Percentiles rank a stretch among this genome's conserved stretches.
Evolutionary conservation across 2,329 filamentous ascomycete species (phyloP).

Genomic region (Nemania sp.): DNA sequence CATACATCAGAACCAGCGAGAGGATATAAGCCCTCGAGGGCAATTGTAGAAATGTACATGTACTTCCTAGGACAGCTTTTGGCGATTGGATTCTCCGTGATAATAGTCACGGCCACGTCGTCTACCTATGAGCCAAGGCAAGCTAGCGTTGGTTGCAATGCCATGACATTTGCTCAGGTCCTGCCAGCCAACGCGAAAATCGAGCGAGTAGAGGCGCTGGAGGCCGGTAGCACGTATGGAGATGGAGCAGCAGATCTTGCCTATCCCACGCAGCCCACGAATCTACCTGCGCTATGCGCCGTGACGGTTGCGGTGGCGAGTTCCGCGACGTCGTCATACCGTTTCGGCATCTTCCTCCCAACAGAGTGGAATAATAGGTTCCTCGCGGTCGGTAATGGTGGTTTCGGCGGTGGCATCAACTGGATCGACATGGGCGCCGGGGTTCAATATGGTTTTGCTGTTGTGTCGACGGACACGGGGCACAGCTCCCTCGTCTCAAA

Average conservation of each 20-base stretch:
- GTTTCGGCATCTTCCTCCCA: constrained; percentile 56
- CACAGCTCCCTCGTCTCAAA: constrained; percentile 53
- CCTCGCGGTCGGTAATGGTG: constrained; percentile 55
- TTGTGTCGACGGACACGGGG: constrained; percentile 59
- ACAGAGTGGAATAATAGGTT: constrained; percentile 53
- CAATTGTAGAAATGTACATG: constrained; percentile 22
- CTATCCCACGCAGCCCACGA: constrained; percentile 53
- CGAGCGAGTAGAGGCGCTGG: constrained; percentile 48
- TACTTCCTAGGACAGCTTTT: constrained; percentile 27
- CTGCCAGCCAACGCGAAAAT: constrained; percentile 48
- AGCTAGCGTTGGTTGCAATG: constrained; percentile 33
- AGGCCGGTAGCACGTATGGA: constrained; percentile 52
- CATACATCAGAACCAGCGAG: not conserved
- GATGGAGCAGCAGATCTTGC: constrained; percentile 52
- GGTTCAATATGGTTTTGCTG: constrained; percentile 56
- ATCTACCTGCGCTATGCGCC: constrained; percentile 56
- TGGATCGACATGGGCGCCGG: constrained; percentile 52
- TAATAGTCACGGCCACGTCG: constrained; percentile 21
- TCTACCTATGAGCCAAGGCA: constrained; percentile 34
- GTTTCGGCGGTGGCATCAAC: constrained; percentile 54
- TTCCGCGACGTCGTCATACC: constrained; percentile 51
- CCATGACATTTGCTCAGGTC: constrained; percentile 39
- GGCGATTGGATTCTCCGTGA: constrained; percentile 24
- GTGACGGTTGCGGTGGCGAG: constrained; percentile 52
- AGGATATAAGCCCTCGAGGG: not conserved